Evolutionary conservation across 2,329 filamentous ascomycete genomes (phyloP).

Genomic region (Ophiostoma sp.): DNA sequence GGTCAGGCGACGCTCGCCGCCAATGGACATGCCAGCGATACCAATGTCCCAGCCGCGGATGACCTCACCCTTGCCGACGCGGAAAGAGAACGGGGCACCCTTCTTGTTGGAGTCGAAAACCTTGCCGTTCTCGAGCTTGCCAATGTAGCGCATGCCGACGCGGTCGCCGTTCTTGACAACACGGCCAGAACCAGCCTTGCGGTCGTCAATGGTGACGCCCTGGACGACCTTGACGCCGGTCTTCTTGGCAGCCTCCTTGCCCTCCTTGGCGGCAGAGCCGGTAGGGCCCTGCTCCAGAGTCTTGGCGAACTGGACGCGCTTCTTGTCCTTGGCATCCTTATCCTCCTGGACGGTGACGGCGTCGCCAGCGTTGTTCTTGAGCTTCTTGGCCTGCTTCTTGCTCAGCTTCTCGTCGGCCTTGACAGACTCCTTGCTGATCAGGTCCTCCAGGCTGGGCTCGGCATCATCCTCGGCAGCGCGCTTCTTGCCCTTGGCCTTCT

Average conservation of each 20-base stretch:
- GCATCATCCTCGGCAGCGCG: conserved; percentile 72
- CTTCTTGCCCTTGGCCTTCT: conserved; percentile 71
- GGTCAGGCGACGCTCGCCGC: conserved; percentile 86
- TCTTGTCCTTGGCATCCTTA: conserved; percentile 64
- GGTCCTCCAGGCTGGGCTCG: conserved; percentile 68
- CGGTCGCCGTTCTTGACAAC: conserved; percentile 85
- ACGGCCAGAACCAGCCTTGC: conserved; percentile 81
- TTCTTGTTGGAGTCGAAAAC: conserved; percentile 99
- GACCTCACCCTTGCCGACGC: conserved; percentile 87
- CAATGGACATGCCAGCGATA: conserved; percentile 83
- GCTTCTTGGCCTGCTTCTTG: conserved; percentile 98
- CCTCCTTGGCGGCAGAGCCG: conserved; percentile 51
- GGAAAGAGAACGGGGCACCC: conserved; percentile 95
- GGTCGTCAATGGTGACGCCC: conserved; percentile 91
- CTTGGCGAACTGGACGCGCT: conserved; percentile 99
- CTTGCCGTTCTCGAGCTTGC: conserved; percentile 91
- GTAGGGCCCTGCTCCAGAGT: conserved; percentile 96
- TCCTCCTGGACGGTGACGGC: conserved; percentile 61
- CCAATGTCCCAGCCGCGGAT: conserved; percentile 99
- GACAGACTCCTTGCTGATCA: conserved; percentile 70
- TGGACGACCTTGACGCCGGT: conserved; percentile 72
- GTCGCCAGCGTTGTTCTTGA: conserved; percentile 97
- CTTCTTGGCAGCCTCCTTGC: conserved; percentile 43
- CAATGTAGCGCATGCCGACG: conserved; percentile 94
- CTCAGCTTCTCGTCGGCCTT: conserved; percentile 69